Percentiles rank a stretch among this genome's conserved stretches.
Evolutionary conservation across 768 basidiomycete genomes (phyloP).

Genomic region (Imleria badia): DNA sequence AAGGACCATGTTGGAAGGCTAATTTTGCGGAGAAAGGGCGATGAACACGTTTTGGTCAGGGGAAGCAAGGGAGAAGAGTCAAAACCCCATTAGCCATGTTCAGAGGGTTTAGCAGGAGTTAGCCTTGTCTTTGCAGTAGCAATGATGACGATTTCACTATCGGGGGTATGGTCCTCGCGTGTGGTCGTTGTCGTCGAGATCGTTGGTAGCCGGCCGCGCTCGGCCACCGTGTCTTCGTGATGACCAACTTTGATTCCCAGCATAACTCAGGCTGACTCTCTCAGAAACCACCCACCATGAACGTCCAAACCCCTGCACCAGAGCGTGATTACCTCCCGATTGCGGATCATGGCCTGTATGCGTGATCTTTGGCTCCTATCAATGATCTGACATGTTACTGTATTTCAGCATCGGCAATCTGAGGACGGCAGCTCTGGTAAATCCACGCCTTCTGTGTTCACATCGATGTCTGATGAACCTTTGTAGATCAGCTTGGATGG

Average conservation of each 20-base stretch:
- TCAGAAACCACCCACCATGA: conserved; percentile 33
- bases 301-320: conserved; percentile 48
- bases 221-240: conserved; percentile 4
- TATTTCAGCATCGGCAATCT: conserved; percentile 73
- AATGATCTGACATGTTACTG: conserved; percentile 6
- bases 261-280: neutral
- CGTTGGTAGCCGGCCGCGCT: neutral
- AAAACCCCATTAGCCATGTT: neutral
- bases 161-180: neutral
- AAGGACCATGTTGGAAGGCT: no score
- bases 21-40: neutral
- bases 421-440: conserved; percentile 73
- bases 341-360: conserved; percentile 78
- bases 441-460: conserved; percentile 9
- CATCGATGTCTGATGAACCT: conserved; percentile 3
- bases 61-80: no score
- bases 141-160: neutral
- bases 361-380: conserved; percentile 1
- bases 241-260: conserved; percentile 7
- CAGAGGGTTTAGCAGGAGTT: no score
- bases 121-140: no score
- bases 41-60: neutral
- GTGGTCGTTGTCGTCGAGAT: neutral
- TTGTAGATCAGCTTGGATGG: conserved; percentile 72
- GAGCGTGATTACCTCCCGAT: conserved; percentile 73